Conservation (phyloP, 1,139 yeast genomes). For the Pichia cactophila region DNA sequence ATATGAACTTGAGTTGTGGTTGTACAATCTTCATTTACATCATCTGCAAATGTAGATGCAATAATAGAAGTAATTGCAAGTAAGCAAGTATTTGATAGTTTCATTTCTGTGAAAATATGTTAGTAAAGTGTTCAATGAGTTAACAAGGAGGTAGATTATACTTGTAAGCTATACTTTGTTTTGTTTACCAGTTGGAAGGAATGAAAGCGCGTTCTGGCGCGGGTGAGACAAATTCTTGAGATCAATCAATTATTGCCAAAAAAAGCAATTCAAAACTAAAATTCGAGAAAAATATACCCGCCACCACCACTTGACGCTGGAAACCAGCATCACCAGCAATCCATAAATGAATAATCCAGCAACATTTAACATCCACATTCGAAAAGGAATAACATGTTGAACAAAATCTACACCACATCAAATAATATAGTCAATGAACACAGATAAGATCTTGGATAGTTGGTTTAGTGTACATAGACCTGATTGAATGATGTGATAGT, state of each 20-base stretch:
- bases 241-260: too few relatives aligned
- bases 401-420: too few relatives aligned
- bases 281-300: too few relatives aligned
- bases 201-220: neutral
- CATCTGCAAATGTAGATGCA: slow-evolving; percentile 18
- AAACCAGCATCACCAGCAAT: too few relatives aligned
- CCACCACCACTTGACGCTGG: too few relatives aligned
- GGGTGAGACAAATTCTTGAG: neutral
- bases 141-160: too few relatives aligned
- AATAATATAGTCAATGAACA: neutral
- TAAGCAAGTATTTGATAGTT: slow-evolving; percentile 26
- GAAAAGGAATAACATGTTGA: too few relatives aligned
- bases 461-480: neutral
- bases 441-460: neutral
- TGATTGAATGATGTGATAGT: too few relatives aligned
- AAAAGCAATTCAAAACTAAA: too few relatives aligned
- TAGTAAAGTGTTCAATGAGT: slow-evolving; percentile 4
- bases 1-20: slow-evolving; percentile 34
- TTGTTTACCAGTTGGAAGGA: neutral
- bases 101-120: slow-evolving; percentile 27
- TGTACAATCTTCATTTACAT: slow-evolving; percentile 30
- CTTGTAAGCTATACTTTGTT: too few relatives aligned
- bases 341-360: too few relatives aligned
- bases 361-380: too few relatives aligned
- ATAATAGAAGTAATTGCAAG: slow-evolving; percentile 16